Evolutionary conservation across 2,329 filamentous ascomycete species (phyloP).

Genomic region (Chalara sp.): DNA sequence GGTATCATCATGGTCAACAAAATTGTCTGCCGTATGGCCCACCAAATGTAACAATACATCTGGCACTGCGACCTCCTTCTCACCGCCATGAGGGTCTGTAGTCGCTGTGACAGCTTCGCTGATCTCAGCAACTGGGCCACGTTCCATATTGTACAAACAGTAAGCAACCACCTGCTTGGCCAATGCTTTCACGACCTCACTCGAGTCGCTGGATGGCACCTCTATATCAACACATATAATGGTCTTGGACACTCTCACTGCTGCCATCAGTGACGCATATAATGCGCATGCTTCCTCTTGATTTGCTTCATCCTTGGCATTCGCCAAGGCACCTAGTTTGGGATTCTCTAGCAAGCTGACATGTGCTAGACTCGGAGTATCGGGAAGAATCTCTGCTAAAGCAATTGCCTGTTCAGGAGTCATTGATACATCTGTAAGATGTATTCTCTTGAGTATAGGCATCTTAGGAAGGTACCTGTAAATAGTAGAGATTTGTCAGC

Average conservation of each 20-base stretch:
- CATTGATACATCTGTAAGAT: slow-evolving; percentile 79
- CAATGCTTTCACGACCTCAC: slow-evolving; percentile 84
- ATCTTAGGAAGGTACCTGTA: slow-evolving; percentile 71
- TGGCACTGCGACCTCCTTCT: slow-evolving; percentile 58
- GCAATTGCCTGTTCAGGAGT: slow-evolving; percentile 84
- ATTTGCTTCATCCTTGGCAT: slow-evolving; percentile 67
- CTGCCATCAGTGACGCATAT: slow-evolving; percentile 86
- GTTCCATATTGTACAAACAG: slow-evolving; percentile 85
- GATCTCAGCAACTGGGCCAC: slow-evolving; percentile 60
- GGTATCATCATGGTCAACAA: slow-evolving; percentile 55
- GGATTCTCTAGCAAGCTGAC: slow-evolving; percentile 81
- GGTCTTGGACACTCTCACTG: slow-evolving; percentile 73
- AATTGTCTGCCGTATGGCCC: slow-evolving; percentile 51
- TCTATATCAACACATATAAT: slow-evolving; percentile 91
- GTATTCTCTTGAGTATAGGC: slow-evolving; percentile 70
- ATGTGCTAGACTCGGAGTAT: slow-evolving; percentile 74
- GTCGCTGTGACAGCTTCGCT: slow-evolving; percentile 32
- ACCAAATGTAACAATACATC: slow-evolving; percentile 85
- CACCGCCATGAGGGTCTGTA: slow-evolving; percentile 32
- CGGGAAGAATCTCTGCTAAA: slow-evolving; percentile 82
- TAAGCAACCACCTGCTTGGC: slow-evolving; percentile 95
- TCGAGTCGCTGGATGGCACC: slow-evolving; percentile 72
- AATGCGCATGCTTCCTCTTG: slow-evolving; percentile 93
- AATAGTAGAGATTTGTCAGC: slow-evolving; percentile 10
- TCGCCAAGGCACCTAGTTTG: slow-evolving; percentile 61